Conservation (phyloP, 2,329 filamentous ascomycete species). For the Thielaviopsis punctulata region DNA sequence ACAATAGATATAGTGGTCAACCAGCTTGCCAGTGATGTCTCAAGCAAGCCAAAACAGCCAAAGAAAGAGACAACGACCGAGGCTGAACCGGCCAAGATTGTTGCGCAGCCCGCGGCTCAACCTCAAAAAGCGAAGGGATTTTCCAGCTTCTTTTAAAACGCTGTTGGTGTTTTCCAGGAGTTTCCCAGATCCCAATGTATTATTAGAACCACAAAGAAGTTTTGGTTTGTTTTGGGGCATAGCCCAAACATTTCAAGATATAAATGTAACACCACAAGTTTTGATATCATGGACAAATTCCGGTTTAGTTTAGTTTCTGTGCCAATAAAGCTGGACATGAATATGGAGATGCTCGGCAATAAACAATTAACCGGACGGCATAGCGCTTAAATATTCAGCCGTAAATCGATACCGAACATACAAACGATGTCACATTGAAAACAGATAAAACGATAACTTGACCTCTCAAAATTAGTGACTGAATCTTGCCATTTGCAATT, state of each 20-base stretch:
- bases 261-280: too few relatives aligned
- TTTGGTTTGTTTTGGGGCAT: too few relatives aligned
- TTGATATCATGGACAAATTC: too few relatives aligned
- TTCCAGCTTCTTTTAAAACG: slow-evolving; percentile 32
- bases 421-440: background rate
- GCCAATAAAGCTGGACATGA: too few relatives aligned
- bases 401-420: too few relatives aligned
- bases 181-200: too few relatives aligned
- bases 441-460: background rate
- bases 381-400: background rate
- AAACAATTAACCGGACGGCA: background rate
- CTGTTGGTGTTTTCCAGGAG: too few relatives aligned
- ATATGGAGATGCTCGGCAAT: too few relatives aligned
- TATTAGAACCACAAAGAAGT: too few relatives aligned
- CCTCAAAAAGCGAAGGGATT: slow-evolving; percentile 16
- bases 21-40: slow-evolving; percentile 22
- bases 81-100: background rate
- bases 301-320: too few relatives aligned
- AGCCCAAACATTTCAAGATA: too few relatives aligned
- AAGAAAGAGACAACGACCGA: background rate
- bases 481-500: background rate
- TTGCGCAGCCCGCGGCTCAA: slow-evolving; percentile 12
- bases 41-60: background rate
- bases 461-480: background rate
- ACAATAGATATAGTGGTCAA: slow-evolving; percentile 35